phyloP scores from a whole-genome alignment of 495 filamentous ascomycete genomes.

The Clohesyomyces aquaticus region DNA sequence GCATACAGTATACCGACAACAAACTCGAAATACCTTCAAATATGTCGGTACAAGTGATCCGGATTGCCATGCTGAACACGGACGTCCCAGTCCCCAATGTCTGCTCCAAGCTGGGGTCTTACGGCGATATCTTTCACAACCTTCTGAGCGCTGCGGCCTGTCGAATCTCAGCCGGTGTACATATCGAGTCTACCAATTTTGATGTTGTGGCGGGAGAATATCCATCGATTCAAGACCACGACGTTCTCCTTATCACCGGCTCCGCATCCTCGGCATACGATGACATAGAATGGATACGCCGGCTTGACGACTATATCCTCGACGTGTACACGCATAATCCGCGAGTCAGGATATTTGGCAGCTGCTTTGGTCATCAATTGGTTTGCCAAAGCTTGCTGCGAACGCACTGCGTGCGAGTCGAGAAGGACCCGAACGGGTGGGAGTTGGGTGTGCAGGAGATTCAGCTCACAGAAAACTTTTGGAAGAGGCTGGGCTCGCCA shows the following conservation, averaged over 20 bases:
- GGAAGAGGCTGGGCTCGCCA: background rate
- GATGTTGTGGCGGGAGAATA: constrained; percentile 17
- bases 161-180: constrained; percentile 3
- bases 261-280: constrained; percentile 30
- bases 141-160: constrained; percentile 13
- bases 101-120: constrained; percentile 9
- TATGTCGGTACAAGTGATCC: constrained; percentile 15
- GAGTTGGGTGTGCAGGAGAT: constrained; percentile 30
- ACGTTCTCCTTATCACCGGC: constrained; percentile 31
- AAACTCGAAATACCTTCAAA: too few relatives aligned
- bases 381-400: constrained; percentile 25
- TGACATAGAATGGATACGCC: constrained; percentile 21
- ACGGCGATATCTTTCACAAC: constrained; percentile 27
- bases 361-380: constrained; percentile 34
- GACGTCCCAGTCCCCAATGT: constrained; percentile 28
- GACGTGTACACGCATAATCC: constrained; percentile 17
- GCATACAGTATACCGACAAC: too few relatives aligned
- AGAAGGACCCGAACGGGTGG: constrained; percentile 33
- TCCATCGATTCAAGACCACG: constrained; percentile 11
- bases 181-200: constrained; percentile 22
- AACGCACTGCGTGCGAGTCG: constrained; percentile 20
- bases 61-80: constrained; percentile 33
- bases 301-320: constrained; percentile 17
- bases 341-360: constrained; percentile 30
- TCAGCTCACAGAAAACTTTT: constrained; percentile 11